Conservation (phyloP, 2,329 filamentous ascomycete species). For the Aspergillus arachidicola region DNA sequence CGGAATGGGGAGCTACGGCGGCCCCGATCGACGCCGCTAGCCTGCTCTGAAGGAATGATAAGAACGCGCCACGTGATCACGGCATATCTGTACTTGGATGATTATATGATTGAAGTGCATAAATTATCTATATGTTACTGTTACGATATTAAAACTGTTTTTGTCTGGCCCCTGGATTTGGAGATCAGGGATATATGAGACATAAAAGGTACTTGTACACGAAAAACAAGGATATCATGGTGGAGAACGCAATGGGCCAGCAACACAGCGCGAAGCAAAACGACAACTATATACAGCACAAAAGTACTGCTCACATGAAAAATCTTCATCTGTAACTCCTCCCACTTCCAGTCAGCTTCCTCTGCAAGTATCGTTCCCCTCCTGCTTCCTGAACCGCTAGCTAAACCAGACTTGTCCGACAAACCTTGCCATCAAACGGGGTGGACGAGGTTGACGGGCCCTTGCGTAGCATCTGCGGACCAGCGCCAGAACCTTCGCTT, state of each 20-base stretch:
- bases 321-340: conserved; percentile 26
- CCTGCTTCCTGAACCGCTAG: conserved; percentile 22
- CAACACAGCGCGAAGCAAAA: neutral
- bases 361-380: conserved; percentile 20
- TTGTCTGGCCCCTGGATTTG: neutral
- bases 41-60: conserved; percentile 19
- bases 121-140: neutral
- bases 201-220: conserved; percentile 8
- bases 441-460: conserved; percentile 23
- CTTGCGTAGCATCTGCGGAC: conserved; percentile 12
- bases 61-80: conserved; percentile 26
- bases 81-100: neutral
- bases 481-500: conserved; percentile 6
- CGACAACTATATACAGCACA: neutral
- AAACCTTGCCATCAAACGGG: conserved; percentile 18
- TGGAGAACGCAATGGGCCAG: neutral
- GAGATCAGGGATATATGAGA: neutral
- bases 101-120: neutral
- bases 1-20: conserved; percentile 25
- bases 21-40: conserved; percentile 26
- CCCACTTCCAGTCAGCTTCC: conserved; percentile 27
- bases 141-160: neutral
- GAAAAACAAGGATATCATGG: conserved; percentile 14
- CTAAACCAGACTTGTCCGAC: conserved; percentile 26
- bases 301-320: conserved; percentile 27